phyloP scores from a whole-genome alignment of 495 filamentous ascomycete genomes.

The Neurospora sp. region DNA sequence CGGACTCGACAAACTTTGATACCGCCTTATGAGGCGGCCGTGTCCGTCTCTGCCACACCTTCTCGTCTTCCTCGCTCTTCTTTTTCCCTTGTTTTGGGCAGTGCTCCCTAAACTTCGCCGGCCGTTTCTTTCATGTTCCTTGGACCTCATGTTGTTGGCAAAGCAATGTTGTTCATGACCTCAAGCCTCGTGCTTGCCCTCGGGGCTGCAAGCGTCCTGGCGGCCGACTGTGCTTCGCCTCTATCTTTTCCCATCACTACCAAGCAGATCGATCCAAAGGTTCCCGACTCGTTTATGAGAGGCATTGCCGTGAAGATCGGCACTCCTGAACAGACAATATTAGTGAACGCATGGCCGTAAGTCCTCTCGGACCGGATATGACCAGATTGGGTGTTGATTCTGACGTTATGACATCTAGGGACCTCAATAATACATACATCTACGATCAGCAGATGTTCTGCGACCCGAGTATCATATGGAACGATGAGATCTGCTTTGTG shows the following conservation, averaged over 20 bases:
- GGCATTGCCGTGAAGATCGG: constrained; percentile 11
- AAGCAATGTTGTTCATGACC: background rate
- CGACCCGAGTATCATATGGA: constrained; percentile 8
- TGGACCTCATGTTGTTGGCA: background rate
- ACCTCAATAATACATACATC: constrained; percentile 18
- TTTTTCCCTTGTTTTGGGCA: background rate
- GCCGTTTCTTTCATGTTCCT: background rate
- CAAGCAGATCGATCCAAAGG: constrained; percentile 4
- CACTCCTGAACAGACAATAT: constrained; percentile 13
- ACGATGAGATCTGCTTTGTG: constrained; percentile 12
- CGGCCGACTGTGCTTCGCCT: background rate
- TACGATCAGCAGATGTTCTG: constrained; percentile 15
- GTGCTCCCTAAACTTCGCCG: no score
- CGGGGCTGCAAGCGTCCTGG: background rate
- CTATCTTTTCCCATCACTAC: constrained; percentile 13
- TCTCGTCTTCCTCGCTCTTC: background rate
- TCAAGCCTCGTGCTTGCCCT: background rate
- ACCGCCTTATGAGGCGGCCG: background rate
- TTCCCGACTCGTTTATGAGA: constrained; percentile 14
- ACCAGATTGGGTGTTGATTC: background rate
- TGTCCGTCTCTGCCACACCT: background rate
- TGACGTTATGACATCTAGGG: background rate
- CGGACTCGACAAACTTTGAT: background rate
- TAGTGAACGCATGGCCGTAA: constrained; percentile 14
- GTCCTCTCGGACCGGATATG: background rate